phyloP scores from a whole-genome alignment of 2,329 filamentous ascomycete species.

The Colletotrichum melonis region DNA sequence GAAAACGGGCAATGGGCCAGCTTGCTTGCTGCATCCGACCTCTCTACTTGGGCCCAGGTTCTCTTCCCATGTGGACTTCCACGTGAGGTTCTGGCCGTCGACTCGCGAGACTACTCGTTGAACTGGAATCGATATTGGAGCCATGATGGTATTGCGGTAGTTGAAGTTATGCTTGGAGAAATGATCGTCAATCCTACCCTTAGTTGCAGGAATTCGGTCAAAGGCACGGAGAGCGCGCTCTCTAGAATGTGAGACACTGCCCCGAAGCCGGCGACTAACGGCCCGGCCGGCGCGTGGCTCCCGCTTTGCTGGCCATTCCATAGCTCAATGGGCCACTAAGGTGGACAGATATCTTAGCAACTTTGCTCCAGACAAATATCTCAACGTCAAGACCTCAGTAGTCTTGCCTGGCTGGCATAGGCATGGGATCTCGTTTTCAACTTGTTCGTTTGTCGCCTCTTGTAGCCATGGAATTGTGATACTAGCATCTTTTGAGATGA shows the following conservation, averaged over 20 bases:
- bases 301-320: background rate
- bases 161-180: background rate
- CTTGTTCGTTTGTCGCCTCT: background rate
- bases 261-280: slow-evolving; percentile 25
- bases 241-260: slow-evolving; percentile 21
- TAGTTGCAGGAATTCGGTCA: background rate
- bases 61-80: slow-evolving; percentile 11
- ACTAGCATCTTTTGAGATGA: background rate
- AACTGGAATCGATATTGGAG: background rate
- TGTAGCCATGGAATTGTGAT: background rate
- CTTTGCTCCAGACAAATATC: background rate
- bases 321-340: background rate
- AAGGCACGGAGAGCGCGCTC: background rate
- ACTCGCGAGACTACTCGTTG: background rate
- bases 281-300: slow-evolving; percentile 1
- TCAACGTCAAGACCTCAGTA: too few species aligned
- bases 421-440: background rate
- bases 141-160: background rate
- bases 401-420: background rate
- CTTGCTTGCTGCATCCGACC: slow-evolving; percentile 19
- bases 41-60: background rate
- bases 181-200: background rate
- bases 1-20: background rate
- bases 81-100: slow-evolving; percentile 19
- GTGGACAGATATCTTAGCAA: background rate